Base-by-base conservation (phyloP, 2,329 filamentous ascomycete genomes). In the Fusarium subglutinans region DNA sequence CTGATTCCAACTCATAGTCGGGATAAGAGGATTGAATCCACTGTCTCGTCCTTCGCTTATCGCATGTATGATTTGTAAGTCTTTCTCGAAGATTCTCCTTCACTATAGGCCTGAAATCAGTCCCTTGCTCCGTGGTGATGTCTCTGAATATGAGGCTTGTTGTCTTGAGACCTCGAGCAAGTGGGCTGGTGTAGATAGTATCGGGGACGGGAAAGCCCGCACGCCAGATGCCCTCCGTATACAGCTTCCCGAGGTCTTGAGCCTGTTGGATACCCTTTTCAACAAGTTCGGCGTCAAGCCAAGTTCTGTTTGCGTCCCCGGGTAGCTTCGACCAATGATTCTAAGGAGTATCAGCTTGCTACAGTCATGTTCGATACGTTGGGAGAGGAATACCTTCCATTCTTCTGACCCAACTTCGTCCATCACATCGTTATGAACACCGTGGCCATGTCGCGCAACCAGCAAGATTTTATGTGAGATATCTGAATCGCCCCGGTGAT, bases 371-470 rank as follows among this genome's bases (percentile, higher is more conserved):
- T 5, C 12, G 8, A 18, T 14, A 5, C 1, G 26, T 18, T 3
- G 6, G 40, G 14, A 57, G 18, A 13, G 3, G 28, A 8, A 26
- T 48, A 37, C 55, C 40, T 48, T 57, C 55, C 55, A 57, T 26
- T 47, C 55, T 37, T 57, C 55, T n/a, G 40, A 37, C 4, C 30
- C 55, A 10, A 48, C 30, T 6, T 48, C 55, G 14, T 37, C 40
- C 55, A 57, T 57, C 30, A 35, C 40, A 22, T 57, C 55, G 18
- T 57, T 57, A 17, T 57, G 55, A 14, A 57, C 40, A 14, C 55
- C 30, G 11, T 57, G 55, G 3, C 40, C 55, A n/a, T 57, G 55
- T 18, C 55, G 55, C 6, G 55, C 30, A 8, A 48, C 55, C 2
- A 57, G 11, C 5, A 57, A 17, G 8, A 57, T 37, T 8, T 48